phyloP scores from a whole-genome alignment of 768 basidiomycete species.

The Tephrocybe sp. region DNA sequence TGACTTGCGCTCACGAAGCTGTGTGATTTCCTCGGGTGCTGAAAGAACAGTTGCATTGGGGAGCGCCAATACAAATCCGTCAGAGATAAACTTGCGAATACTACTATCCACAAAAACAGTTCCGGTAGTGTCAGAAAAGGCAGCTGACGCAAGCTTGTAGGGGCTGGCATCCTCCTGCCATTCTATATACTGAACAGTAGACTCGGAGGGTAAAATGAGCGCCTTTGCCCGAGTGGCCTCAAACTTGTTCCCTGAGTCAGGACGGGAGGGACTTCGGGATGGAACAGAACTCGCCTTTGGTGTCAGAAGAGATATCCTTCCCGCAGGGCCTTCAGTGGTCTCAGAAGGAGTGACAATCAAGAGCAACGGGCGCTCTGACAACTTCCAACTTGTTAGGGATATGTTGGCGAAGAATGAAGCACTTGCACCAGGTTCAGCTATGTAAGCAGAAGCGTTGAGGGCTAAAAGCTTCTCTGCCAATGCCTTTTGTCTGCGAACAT shows the following conservation, averaged over 20 bases:
- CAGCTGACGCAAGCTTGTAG: conserved; percentile 46
- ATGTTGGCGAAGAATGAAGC: conserved; percentile 76
- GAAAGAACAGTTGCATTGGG: conserved; percentile 37
- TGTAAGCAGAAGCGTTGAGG: conserved; percentile 64
- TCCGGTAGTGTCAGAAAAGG: conserved; percentile 21
- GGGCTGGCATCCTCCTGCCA: conserved; percentile 75
- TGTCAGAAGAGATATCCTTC: conserved; percentile 63
- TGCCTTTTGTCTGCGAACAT: conserved; percentile 49
- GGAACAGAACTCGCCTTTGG: conserved; percentile 48
- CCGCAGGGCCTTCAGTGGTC: conserved; percentile 24
- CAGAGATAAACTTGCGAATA: conserved; percentile 62
- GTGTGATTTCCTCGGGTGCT: conserved; percentile 55
- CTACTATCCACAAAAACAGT: conserved; percentile 61
- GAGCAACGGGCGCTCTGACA: conserved; percentile 80
- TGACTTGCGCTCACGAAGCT: conserved; percentile 75
- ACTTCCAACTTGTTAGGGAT: conserved; percentile 57
- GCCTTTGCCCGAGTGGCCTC: conserved; percentile 70
- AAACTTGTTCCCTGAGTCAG: conserved; percentile 37
- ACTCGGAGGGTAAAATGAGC: conserved; percentile 50
- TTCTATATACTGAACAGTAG: conserved; percentile 41
- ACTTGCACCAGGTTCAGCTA: conserved; percentile 78
- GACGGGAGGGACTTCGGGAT: neutral
- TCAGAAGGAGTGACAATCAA: conserved; percentile 56
- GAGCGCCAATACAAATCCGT: conserved; percentile 54
- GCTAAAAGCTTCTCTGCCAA: conserved; percentile 50